These are phyloP conservation scores for Phytophthora sp. DNA, from an alignment of 352 stramenopile genomes.

Conservation along the genomic window DNA sequence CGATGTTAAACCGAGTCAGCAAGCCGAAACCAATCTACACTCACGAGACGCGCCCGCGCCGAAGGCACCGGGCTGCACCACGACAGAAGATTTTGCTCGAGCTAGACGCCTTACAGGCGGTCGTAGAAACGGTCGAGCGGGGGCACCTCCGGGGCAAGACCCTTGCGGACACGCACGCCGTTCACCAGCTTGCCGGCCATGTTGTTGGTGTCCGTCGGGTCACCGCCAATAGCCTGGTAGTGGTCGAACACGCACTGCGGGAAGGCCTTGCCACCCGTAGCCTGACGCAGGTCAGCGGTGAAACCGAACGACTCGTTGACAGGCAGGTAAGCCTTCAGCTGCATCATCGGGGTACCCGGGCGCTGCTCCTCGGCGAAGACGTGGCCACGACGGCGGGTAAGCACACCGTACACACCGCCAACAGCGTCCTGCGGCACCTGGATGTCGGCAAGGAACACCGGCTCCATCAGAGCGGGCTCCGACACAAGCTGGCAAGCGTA, in stretches of 20 bases:
- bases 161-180: slow-evolving; percentile 97
- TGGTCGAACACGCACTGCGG: slow-evolving; percentile 99
- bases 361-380: slow-evolving; percentile 99
- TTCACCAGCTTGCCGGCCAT: slow-evolving; percentile 97
- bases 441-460: slow-evolving; percentile 99
- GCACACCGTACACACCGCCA: slow-evolving; percentile 99
- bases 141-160: slow-evolving; percentile 96
- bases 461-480: slow-evolving; percentile 96
- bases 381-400: slow-evolving; percentile 98
- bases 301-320: slow-evolving; percentile 99
- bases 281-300: slow-evolving; percentile 97
- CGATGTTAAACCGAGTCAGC: slow-evolving; percentile 32
- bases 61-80: slow-evolving; percentile 28
- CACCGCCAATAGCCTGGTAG: slow-evolving; percentile 96
- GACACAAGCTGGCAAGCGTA: slow-evolving; percentile 97
- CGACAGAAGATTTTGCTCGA: slow-evolving; percentile 34
- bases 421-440: slow-evolving; percentile 98
- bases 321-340: slow-evolving; percentile 99
- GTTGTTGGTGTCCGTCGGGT: slow-evolving; percentile 91
- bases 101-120: slow-evolving; percentile 95
- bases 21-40: slow-evolving; percentile 36
- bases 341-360: slow-evolving; percentile 98
- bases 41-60: slow-evolving; percentile 22
- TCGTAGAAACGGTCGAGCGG: slow-evolving; percentile 99
- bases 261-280: slow-evolving; percentile 99